Conservation (phyloP, 2,329 filamentous ascomycete species). For the Geosmithia morbida region DNA sequence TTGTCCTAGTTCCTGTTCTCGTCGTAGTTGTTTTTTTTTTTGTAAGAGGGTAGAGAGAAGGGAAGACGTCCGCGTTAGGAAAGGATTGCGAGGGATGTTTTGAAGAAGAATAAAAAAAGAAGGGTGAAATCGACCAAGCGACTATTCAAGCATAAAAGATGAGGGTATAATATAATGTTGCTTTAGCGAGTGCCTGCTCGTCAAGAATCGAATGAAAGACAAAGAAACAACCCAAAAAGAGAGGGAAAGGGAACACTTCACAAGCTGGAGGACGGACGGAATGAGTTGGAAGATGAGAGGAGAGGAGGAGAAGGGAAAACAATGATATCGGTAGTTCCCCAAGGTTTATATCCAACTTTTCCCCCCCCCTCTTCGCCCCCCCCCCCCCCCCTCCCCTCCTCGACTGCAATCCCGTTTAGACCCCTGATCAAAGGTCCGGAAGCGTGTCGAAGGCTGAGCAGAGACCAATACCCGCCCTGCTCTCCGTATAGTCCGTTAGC, state of each 20-base stretch:
- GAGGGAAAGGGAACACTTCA: neutral
- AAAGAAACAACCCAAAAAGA: slow-evolving; percentile 5
- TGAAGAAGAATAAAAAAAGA: neutral
- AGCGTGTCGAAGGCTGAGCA: too few relatives aligned
- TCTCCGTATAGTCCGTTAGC: too few relatives aligned
- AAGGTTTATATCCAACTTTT: neutral
- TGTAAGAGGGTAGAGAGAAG: neutral
- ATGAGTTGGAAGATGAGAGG: neutral
- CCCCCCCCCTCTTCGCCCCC: too few relatives aligned
- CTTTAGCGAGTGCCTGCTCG: slow-evolving; percentile 47
- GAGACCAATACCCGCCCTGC: too few relatives aligned
- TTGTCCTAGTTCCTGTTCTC: too few relatives aligned
- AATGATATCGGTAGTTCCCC: neutral
- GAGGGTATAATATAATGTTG: slow-evolving; percentile 1
- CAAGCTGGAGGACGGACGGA: neutral
- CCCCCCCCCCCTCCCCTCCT: too few relatives aligned
- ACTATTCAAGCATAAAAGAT: slow-evolving; percentile 8
- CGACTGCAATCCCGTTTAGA: too few relatives aligned
- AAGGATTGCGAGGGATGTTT: too few relatives aligned
- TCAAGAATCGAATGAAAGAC: slow-evolving; percentile 13
- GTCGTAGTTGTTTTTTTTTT: slow-evolving; percentile 6
- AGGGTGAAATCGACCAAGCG: neutral
- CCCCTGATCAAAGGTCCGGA: too few relatives aligned
- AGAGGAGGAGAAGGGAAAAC: neutral
- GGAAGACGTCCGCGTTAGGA: neutral